phyloP scores from a whole-genome alignment of 1,284 basidiomycete genomes.

The Chiua sp. region DNA sequence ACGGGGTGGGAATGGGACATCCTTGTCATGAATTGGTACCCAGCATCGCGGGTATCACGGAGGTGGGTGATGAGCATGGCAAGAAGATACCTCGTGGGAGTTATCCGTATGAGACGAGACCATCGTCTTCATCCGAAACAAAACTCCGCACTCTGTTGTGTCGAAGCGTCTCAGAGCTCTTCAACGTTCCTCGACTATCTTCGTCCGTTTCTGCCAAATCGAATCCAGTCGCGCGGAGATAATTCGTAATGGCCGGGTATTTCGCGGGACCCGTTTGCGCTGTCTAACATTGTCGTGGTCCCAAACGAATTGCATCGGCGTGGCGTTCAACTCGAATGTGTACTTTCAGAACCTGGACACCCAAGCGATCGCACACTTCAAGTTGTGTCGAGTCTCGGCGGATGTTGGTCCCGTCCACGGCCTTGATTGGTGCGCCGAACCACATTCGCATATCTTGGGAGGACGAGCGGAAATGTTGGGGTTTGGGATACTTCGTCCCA shows the following conservation, averaged over 20 bases:
- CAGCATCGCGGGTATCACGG: too few relatives aligned
- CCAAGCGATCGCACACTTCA: slow-evolving; percentile 44
- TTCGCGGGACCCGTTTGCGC: slow-evolving; percentile 50
- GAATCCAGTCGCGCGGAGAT: slow-evolving; percentile 48
- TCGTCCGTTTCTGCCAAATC: slow-evolving; percentile 48
- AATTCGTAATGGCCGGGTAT: slow-evolving; percentile 56
- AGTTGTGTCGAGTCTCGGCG: slow-evolving; percentile 38
- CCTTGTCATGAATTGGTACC: too few relatives aligned
- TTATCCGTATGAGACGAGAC: slow-evolving; percentile 3
- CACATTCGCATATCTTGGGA: slow-evolving; percentile 40
- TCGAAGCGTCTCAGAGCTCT: slow-evolving; percentile 45
- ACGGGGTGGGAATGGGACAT: too few relatives aligned
- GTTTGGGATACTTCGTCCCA: slow-evolving; percentile 46
- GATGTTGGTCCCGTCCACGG: slow-evolving; percentile 40
- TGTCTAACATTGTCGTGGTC: slow-evolving; percentile 51
- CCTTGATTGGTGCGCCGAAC: slow-evolving; percentile 44
- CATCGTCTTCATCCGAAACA: slow-evolving; percentile 31
- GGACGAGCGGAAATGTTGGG: slow-evolving; percentile 43
- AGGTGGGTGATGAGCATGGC: too few relatives aligned
- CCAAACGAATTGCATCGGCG: slow-evolving; percentile 48
- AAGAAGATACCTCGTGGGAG: too few relatives aligned
- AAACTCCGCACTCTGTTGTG: slow-evolving; percentile 43
- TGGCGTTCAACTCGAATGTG: slow-evolving; percentile 51
- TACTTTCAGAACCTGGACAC: slow-evolving; percentile 56
- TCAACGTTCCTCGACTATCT: slow-evolving; percentile 35